Evolutionary conservation across 345 rosid genomes (phyloP), one percentile per base, ranked within the genome.

Genomic region (Salix dunnii): DNA sequence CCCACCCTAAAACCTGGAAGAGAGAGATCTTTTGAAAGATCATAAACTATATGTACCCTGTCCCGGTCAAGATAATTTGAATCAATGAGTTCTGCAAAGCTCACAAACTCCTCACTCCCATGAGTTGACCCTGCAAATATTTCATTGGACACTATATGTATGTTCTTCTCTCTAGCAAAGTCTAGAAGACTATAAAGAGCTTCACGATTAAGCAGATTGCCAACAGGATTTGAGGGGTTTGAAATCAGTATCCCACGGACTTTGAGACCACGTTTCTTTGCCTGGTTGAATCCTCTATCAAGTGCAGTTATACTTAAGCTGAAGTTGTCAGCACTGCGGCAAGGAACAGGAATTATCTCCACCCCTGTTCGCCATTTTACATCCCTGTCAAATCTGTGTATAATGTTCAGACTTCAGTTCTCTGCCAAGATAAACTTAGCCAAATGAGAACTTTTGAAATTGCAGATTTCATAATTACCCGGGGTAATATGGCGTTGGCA

Each of bases 291-390:
- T 33, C 91, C 96, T 79, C 85, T 93, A 75, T 96, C 98, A 12
- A 96, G 89, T 30, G 96, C 91, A 40, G 88, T 85, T 75, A 96
- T 82, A 53, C 90, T 89, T 27, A 91, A 64, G 48, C 73, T 83
- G 88, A 96, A 93, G 78, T 86, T 86, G 67, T 93, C 98, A 20
- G 97, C 86, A 65, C 94, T 93, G 63, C 93, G 87, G 81, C 98
- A 93, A 25, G 94, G 99, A 71, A 93, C 96, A 2, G 90, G 94
- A 67, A 93, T 89, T 80, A 96, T 88, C 68, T 91, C 98, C 48
- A 90, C 92, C 71, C 99, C 99, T 17, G 94, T 89, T 79, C 93
- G 85, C 98, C 97, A 93, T 72, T 91, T 96, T 40, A 96, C 69
- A 82, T 91, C 96, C 80, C 90, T 80, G 82, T 91, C 97, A 42